phyloP scores from a whole-genome alignment of 768 basidiomycete genomes.

The Pulveroboletus sp. region DNA sequence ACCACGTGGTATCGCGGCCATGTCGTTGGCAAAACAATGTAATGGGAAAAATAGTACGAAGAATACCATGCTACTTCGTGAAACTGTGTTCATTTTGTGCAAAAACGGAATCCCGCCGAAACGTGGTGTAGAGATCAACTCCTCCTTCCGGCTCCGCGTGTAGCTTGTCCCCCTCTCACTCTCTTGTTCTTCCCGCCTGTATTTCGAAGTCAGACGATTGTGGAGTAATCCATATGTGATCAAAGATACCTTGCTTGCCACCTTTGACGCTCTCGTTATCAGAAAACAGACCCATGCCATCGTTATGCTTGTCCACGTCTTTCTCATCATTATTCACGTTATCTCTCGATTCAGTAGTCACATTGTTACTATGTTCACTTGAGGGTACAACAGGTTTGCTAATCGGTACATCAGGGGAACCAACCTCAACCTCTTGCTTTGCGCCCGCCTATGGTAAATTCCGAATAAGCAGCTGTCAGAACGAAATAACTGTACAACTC shows the following conservation, averaged over 20 bases:
- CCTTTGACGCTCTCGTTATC: slow-evolving; percentile 18
- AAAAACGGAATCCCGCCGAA: neutral
- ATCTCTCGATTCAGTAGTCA: slow-evolving; percentile 20
- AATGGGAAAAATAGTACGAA: slow-evolving; percentile 4
- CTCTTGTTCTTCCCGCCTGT: neutral
- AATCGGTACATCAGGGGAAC: slow-evolving; percentile 15
- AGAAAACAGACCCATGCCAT: slow-evolving; percentile 11
- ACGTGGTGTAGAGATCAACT: neutral
- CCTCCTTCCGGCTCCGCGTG: neutral
- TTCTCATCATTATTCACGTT: slow-evolving; percentile 24
- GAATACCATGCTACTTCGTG: slow-evolving; percentile 20
- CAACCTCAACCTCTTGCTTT: neutral
- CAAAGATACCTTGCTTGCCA: slow-evolving; percentile 15
- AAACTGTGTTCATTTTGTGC: slow-evolving; percentile 4
- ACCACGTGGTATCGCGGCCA: slow-evolving; percentile 3
- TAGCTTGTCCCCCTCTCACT: neutral
- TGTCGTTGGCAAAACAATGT: slow-evolving; percentile 7
- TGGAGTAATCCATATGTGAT: neutral
- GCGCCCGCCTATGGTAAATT: slow-evolving; percentile 17
- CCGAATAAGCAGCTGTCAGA: slow-evolving; percentile 31
- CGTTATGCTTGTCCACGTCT: slow-evolving; percentile 26
- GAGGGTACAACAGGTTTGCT: slow-evolving; percentile 27
- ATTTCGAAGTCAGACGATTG: slow-evolving; percentile 8
- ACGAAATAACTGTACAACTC: slow-evolving; percentile 18
- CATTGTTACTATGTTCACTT: slow-evolving; percentile 23